Percentiles rank a stretch among this genome's conserved stretches.
These are phyloP conservation scores for Puccinia hordei DNA, from an alignment of 1,284 basidiomycete species.

Conservation along the genomic window DNA sequence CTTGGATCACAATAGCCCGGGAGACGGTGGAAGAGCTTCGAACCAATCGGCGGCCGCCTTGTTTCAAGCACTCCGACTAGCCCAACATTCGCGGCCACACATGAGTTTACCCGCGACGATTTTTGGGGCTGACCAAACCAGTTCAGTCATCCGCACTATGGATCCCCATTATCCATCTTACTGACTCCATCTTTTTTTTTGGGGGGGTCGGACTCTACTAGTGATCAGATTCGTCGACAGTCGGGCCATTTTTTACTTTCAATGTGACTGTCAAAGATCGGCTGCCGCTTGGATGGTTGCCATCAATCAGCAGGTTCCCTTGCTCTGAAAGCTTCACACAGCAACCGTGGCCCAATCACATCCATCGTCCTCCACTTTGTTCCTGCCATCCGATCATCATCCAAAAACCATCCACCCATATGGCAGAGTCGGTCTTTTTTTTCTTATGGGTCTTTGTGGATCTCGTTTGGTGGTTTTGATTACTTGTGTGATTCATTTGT, in stretches of 20 bases:
- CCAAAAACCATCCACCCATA: no score
- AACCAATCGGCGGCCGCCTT: constrained; percentile 22
- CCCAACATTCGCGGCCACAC: constrained; percentile 36
- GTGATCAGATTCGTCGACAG: constrained; percentile 47
- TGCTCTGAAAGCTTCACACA: constrained; percentile 16
- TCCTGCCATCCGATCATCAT: no score
- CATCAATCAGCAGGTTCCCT: constrained; percentile 46
- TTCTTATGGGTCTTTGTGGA: not conserved
- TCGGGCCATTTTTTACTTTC: constrained; percentile 46
- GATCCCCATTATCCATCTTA: not conserved
- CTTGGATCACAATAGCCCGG: constrained; percentile 5
- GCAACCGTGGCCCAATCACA: no score
- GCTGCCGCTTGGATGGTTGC: constrained; percentile 46
- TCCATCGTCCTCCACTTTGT: no score
- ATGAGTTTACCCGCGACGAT: constrained; percentile 41
- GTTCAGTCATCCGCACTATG: constrained; percentile 6
- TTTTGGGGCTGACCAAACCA: constrained; percentile 46
- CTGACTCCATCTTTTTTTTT: not conserved
- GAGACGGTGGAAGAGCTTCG: constrained; percentile 39
- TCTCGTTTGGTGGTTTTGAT: no score
- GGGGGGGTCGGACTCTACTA: not conserved
- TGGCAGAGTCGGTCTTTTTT: not conserved
- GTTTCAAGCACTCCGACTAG: constrained; percentile 44
- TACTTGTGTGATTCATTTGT: no score
- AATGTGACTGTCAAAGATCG: constrained; percentile 41